Evolutionary conservation across 352 stramenopile genomes (phyloP).

Genomic region (Phytophthora rubi): DNA sequence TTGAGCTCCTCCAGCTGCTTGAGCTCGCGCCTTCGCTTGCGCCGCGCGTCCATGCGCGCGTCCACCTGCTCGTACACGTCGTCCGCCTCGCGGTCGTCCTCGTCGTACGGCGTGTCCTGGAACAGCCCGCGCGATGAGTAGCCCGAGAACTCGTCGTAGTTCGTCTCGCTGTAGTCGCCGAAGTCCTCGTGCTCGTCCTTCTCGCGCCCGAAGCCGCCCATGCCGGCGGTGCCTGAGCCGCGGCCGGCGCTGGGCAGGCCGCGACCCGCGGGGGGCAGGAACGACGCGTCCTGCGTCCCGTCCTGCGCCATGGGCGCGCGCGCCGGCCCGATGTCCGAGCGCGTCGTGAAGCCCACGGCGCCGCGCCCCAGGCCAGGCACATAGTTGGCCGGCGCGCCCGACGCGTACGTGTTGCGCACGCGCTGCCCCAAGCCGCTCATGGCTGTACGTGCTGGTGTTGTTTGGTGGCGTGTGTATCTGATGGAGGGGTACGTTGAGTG

Average conservation of each 20-base stretch:
- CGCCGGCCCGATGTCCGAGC: conserved; percentile 96
- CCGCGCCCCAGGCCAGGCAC: conserved; percentile 95
- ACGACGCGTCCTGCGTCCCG: conserved; percentile 66
- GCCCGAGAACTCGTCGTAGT: conserved; percentile 93
- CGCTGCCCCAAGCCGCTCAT: conserved; percentile 83
- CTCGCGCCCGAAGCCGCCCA: conserved; percentile 85
- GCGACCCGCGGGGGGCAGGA: conserved; percentile 82
- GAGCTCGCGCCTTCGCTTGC: conserved; percentile 90
- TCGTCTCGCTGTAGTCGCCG: conserved; percentile 91
- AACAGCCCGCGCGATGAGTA: conserved; percentile 90
- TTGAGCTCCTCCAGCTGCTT: conserved; percentile 88
- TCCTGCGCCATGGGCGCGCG: conserved; percentile 67
- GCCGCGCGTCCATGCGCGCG: conserved; percentile 93
- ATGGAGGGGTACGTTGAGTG: too few species aligned
- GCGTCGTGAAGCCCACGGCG: conserved; percentile 97
- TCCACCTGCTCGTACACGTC: conserved; percentile 96
- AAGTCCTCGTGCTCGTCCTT: conserved; percentile 89
- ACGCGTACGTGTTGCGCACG: conserved; percentile 84
- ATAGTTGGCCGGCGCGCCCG: conserved; percentile 94
- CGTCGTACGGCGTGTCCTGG: conserved; percentile 94
- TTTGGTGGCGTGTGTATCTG: too few species aligned
- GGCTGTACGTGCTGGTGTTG: not conserved
- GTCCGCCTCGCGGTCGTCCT: conserved; percentile 97
- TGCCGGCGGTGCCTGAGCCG: conserved; percentile 78
- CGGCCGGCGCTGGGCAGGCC: conserved; percentile 64